Base-by-base conservation (phyloP, 2,329 filamentous ascomycete genomes). In the Westerdykella ornata region DNA sequence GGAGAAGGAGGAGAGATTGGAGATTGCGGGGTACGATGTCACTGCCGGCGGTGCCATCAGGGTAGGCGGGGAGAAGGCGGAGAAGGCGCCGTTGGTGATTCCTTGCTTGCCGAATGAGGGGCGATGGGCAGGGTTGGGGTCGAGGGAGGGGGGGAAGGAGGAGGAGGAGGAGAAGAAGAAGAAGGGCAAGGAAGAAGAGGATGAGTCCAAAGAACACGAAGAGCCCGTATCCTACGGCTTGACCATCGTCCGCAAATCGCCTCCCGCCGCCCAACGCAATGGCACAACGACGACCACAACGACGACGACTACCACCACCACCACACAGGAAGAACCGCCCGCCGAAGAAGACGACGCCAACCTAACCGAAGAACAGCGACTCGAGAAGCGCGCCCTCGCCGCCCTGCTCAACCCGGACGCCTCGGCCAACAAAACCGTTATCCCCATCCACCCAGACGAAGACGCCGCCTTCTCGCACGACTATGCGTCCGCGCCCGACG, bases 401-500 rank as follows among this genome's bases (percentile, higher is more conserved):
- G 70, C 70, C 4, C 59, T 75, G 9, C 51, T 72, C 5, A 54
- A 45, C 18, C 60, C 71, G 61, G 47, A 65, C 61, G 35, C 63
- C 45, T 40, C 59, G 44, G 47, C 56, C 58, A 39, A 69, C 57
- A 16, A 63, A 45, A 37, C 57, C 62, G 37, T 70, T 0, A 64
- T 75, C 12, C 67, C 68, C 4, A 52, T 61, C 3, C 57, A 73
- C 12, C 42, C 53, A 2, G 74, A 73, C n/a, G 30, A 33, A 17
- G 82, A 85, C 48, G 82, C 84, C 44, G 81, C 80, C 2, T 89
- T 88, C 56, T 72, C 73, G 22, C 75, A 78, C 18, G 86, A 90
- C 60, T 76, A 89, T 20, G 73, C 77, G 11, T 71, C 77, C 18
- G 83, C 88, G 1, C 88, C 88, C 1, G 84, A 88, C 16, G 74